Conservation (phyloP, 129 eudicot genomes). For the Flaveria trinervia region DNA sequence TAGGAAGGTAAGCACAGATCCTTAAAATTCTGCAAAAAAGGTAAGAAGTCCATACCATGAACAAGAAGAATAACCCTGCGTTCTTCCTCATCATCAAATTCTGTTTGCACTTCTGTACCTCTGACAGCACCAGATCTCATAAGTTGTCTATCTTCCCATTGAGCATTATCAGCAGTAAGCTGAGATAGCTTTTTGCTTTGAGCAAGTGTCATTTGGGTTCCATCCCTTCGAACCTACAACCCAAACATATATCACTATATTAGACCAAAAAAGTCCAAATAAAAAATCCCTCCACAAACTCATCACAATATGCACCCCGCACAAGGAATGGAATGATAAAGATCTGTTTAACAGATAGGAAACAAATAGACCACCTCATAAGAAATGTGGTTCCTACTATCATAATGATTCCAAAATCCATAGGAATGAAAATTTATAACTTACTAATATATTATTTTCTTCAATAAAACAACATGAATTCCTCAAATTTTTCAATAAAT, state of each 20-base stretch:
- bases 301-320: background rate
- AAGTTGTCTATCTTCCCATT: conserved; percentile 81
- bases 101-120: conserved; percentile 75
- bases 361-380: background rate
- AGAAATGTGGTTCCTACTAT: background rate
- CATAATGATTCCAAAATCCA: background rate
- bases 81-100: conserved; percentile 73
- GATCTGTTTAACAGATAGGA: background rate
- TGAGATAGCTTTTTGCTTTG: conserved; percentile 72
- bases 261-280: background rate
- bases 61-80: conserved; percentile 64
- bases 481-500: background rate
- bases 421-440: conserved; percentile 1
- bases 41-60: conserved; percentile 45
- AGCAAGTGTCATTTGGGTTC: conserved; percentile 68
- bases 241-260: background rate
- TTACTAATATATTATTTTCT: background rate
- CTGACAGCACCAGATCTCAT: conserved; percentile 75
- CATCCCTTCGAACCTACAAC: conserved; percentile 59
- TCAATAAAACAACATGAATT: background rate
- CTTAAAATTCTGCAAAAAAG: background rate
- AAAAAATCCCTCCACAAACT: background rate
- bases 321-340: background rate
- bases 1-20: background rate
- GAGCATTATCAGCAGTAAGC: conserved; percentile 73